Evolutionary conservation across 2,329 filamentous ascomycete species (phyloP).

Genomic region (Graphiopsis chlorocephala): DNA sequence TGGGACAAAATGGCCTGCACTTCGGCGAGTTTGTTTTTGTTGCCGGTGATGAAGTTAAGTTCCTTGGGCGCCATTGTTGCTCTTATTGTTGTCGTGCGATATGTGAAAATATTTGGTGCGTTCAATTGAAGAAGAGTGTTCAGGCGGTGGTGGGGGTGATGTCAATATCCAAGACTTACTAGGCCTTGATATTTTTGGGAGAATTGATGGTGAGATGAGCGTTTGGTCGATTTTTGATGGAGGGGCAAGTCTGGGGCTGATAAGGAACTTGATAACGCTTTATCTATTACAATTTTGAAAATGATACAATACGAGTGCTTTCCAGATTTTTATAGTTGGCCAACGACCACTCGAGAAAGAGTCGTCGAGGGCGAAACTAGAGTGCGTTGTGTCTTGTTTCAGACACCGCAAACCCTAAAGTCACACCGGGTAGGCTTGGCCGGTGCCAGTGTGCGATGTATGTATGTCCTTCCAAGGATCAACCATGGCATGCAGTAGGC

Average conservation of each 20-base stretch:
- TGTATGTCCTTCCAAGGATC: neutral
- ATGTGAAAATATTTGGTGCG: too few relatives aligned
- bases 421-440: neutral
- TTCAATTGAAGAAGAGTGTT: neutral
- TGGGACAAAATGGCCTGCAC: conserved; percentile 81
- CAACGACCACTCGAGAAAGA: neutral
- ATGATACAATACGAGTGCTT: neutral
- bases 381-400: neutral
- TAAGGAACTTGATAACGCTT: neutral
- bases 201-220: neutral
- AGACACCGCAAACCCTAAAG: neutral
- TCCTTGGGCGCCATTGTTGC: conserved; percentile 39
- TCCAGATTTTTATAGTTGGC: neutral
- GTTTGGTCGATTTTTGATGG: neutral
- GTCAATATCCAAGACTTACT: neutral
- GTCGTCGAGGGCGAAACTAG: neutral
- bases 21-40: conserved; percentile 89
- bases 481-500: neutral
- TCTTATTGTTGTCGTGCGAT: neutral
- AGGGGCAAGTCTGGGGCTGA: conserved; percentile 1
- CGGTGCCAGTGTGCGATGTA: neutral
- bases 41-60: conserved; percentile 95
- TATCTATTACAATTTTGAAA: neutral
- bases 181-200: neutral
- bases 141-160: neutral